phyloP scores from a whole-genome alignment of 768 basidiomycete genomes.

The Phylloporus arenicola region DNA sequence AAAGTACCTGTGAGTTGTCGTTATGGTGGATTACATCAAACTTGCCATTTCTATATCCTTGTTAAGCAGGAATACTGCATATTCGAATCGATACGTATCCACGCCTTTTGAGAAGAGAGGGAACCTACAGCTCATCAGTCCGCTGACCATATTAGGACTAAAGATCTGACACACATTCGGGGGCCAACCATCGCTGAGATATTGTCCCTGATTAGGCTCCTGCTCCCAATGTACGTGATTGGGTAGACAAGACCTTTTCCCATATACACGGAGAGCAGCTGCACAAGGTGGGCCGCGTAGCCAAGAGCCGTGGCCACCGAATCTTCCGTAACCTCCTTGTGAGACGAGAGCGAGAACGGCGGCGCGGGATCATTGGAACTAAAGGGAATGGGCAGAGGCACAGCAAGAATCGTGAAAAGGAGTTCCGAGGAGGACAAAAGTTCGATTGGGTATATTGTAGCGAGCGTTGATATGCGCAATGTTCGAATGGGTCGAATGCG shows the following conservation, averaged over 20 bases:
- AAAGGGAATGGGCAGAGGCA: constrained; percentile 87
- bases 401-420: constrained; percentile 81
- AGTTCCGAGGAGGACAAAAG: constrained; percentile 77
- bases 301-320: constrained; percentile 85
- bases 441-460: constrained; percentile 84
- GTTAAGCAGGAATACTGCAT: constrained; percentile 93
- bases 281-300: constrained; percentile 82
- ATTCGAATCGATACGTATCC: constrained; percentile 95
- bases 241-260: constrained; percentile 80
- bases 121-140: constrained; percentile 54
- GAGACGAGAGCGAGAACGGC: constrained; percentile 60
- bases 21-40: background rate
- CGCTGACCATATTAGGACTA: background rate
- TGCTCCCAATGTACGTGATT: constrained; percentile 83
- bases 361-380: constrained; percentile 75
- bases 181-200: constrained; percentile 96
- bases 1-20: constrained; percentile 2
- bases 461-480: constrained; percentile 63
- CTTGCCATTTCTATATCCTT: constrained; percentile 92
- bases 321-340: constrained; percentile 78
- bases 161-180: constrained; percentile 62
- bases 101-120: constrained; percentile 93
- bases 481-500: constrained; percentile 52
- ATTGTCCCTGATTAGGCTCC: constrained; percentile 86
- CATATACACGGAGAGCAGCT: constrained; percentile 74